Evolutionary conservation across 345 rosid species (phyloP).

Genomic region (Gossypium longicalyx): DNA sequence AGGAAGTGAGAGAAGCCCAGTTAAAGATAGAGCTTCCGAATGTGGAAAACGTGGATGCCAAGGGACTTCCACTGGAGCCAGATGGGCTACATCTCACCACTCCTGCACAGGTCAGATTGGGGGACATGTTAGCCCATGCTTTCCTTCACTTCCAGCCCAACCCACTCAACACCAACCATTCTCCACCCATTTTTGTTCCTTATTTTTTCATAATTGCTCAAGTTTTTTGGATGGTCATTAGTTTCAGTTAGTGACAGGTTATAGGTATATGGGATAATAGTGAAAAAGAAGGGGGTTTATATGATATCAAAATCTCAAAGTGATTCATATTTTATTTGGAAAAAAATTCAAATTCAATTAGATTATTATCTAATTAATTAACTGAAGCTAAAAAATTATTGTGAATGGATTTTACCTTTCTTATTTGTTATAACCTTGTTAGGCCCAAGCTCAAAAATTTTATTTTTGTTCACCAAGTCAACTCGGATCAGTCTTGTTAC

Average conservation of each 20-base stretch:
- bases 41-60: constrained; percentile 64
- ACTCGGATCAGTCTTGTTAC: no score
- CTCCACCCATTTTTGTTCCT: neutral
- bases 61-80: constrained; percentile 60
- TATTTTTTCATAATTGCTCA: neutral
- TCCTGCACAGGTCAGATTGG: constrained; percentile 60
- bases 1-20: constrained; percentile 65
- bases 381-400: no score
- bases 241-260: neutral
- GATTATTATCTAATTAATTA: no score
- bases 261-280: neutral
- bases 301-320: neutral
- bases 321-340: no score
- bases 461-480: no score
- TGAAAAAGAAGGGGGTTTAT: neutral
- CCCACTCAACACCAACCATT: neutral
- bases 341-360: no score
- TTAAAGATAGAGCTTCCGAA: constrained; percentile 36
- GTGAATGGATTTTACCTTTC: no score
- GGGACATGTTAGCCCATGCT: constrained; percentile 53
- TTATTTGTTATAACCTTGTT: no score
- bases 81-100: constrained; percentile 78
- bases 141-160: constrained; percentile 29
- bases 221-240: constrained; percentile 3
- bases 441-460: no score